Base-by-base conservation (phyloP, 306 rosid species). In the Fagus crenata region DNA sequence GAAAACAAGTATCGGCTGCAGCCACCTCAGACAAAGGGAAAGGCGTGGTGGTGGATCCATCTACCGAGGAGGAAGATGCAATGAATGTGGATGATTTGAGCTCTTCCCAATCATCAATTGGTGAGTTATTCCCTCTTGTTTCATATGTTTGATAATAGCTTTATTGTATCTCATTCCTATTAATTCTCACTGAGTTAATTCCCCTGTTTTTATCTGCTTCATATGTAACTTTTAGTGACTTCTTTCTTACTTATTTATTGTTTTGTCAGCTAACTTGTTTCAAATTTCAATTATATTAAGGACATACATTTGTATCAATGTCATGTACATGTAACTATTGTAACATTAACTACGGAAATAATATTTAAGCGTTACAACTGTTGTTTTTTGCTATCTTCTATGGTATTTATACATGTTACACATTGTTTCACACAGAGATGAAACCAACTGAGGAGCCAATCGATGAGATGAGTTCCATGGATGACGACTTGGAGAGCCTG, bases 401-500 rank as follows among this genome's bases (percentile, higher is more conserved):
- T 67, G 67, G 53, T 28, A 18, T 37, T 67, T 22, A 22, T 22
- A 60, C 12, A n/a, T 12, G 11, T 15, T 60, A 60, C 17, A n/a
- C 37, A 65, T 72, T 12, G 28, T 53, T 75, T 51, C 3, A 46
- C 8, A 2, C 79, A 87, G 96, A 81, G 69, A 77, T 86, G 78
- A 85, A 86, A 83, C 36, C 55, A 22, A 74, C 74, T 2, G 84
- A 82, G 65, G 88, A 82, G 73, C 86, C 82, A n/a, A 1, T 86
- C 69, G 91, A 72, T 43, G 88, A 81, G 76, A 81, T 88, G 85
- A 83, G 78, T 32, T 71, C 83, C 9, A 72, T 90, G 88, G 93
- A 86, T 36, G 97, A 91, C 69, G 97, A 93, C 74, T 75, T 90
- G 89, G 53, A 80, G 72, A 89, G 93, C 87, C 53, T 94, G 72